phyloP scores from a whole-genome alignment of 257 asterid species.

The Paraleonurus japonicus region DNA sequence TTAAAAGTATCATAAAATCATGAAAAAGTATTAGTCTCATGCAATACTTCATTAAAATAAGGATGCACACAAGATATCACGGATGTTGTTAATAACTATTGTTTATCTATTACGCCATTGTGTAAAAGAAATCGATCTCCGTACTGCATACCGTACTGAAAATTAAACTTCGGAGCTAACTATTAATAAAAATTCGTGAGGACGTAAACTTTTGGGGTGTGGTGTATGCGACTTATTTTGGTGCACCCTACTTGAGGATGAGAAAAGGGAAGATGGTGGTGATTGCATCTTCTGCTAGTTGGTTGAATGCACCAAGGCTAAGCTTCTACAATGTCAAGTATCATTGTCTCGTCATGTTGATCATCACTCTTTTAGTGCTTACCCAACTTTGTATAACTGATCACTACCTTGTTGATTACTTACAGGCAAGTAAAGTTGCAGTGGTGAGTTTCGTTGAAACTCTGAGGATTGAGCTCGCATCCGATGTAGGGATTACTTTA shows the following conservation, averaged over 20 bases:
- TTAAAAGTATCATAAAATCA: no score
- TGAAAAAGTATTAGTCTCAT: no score
- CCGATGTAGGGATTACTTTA: conserved; percentile 53
- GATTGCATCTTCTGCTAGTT: conserved; percentile 66
- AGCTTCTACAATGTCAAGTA: conserved; percentile 56
- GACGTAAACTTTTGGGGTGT: conserved; percentile 84
- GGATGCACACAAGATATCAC: background rate
- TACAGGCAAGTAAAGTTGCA: conserved; percentile 89
- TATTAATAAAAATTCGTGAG: conserved; percentile 27
- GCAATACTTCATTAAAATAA: no score
- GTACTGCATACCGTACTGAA: no score
- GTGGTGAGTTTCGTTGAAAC: conserved; percentile 72
- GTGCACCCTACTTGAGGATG: conserved; percentile 56
- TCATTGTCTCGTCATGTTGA: background rate
- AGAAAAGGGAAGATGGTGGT: conserved; percentile 57
- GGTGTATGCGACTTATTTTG: conserved; percentile 56
- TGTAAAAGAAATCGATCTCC: no score
- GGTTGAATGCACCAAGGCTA: conserved; percentile 81
- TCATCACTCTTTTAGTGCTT: background rate
- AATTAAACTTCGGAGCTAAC: background rate
- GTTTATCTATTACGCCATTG: no score
- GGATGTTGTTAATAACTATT: no score
- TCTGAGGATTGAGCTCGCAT: conserved; percentile 53
- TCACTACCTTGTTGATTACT: background rate
- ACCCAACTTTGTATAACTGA: no score